Evolutionary conservation across 805 yeast species (phyloP).

Genomic region (Tanozyma kutaoensis): DNA sequence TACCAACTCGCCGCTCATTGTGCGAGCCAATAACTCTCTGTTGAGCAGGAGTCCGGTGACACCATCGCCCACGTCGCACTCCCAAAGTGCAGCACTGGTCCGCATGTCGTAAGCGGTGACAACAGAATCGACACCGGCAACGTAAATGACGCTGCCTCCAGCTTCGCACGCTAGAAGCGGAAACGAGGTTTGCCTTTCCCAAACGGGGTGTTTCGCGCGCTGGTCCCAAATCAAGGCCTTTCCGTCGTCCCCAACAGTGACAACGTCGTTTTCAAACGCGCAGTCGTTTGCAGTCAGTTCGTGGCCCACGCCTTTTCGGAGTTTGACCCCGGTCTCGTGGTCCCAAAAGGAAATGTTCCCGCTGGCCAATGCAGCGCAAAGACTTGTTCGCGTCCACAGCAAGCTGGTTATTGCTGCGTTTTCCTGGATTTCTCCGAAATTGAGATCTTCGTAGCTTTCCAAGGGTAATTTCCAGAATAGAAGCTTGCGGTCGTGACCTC

Average conservation of each 20-base stretch:
- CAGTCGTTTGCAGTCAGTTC: slow-evolving; percentile 43
- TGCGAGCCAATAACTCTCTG: no score
- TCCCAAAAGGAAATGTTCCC: slow-evolving; percentile 52
- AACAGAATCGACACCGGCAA: slow-evolving; percentile 58
- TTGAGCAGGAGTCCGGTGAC: no score
- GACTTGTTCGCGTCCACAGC: slow-evolving; percentile 17
- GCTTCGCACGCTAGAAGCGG: slow-evolving; percentile 41
- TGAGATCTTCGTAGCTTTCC: no score
- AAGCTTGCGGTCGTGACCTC: no score
- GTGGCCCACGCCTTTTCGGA: slow-evolving; percentile 43
- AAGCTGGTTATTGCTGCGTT: no score
- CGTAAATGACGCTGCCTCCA: slow-evolving; percentile 31
- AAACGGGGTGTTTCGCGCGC: slow-evolving; percentile 33
- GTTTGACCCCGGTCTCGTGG: slow-evolving; percentile 36
- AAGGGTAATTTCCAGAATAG: no score
- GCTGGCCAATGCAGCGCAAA: slow-evolving; percentile 51
- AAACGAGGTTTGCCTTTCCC: slow-evolving; percentile 29
- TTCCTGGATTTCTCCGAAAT: no score
- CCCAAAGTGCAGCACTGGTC: slow-evolving; percentile 30
- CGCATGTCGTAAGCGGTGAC: slow-evolving; percentile 49
- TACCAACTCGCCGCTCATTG: no score
- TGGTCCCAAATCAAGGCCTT: slow-evolving; percentile 49
- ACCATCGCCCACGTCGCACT: slow-evolving; percentile 30
- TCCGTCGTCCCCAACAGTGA: slow-evolving; percentile 60
- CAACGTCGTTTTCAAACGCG: slow-evolving; percentile 13